Conservation (phyloP, 345 rosid genomes). For the Eutrema japonicum region DNA sequence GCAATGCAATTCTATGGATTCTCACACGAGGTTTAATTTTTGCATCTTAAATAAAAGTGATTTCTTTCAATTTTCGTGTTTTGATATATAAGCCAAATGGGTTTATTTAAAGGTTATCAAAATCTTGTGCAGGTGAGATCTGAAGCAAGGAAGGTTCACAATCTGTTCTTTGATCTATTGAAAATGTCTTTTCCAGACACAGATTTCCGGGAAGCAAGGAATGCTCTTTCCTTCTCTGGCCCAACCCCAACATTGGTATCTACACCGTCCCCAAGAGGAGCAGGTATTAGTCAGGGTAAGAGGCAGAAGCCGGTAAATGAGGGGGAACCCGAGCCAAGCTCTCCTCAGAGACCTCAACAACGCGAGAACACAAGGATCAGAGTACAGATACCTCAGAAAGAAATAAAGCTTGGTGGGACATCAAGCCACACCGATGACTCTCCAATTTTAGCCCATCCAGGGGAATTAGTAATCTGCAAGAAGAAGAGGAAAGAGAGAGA, state of each 20-base stretch:
- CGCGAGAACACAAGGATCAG: constrained; percentile 75
- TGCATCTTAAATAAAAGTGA: neutral
- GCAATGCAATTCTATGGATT: constrained; percentile 85
- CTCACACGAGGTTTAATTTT: constrained; percentile 83
- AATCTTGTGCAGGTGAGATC: constrained; percentile 70
- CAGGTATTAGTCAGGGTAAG: constrained; percentile 61
- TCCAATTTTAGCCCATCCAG: constrained; percentile 75
- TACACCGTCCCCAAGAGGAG: constrained; percentile 60
- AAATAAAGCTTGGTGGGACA: constrained; percentile 54
- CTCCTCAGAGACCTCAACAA: constrained; percentile 60
- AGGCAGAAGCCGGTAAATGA: constrained; percentile 62
- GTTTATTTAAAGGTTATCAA: constrained; percentile 8
- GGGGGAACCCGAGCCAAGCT: constrained; percentile 59
- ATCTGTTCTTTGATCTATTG: constrained; percentile 92
- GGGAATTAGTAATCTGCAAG: constrained; percentile 94
- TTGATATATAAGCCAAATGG: constrained; percentile 26
- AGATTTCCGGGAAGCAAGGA: constrained; percentile 84
- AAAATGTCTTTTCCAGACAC: constrained; percentile 91
- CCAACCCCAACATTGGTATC: constrained; percentile 57
- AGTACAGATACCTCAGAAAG: constrained; percentile 71
- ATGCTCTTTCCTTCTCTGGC: constrained; percentile 66
- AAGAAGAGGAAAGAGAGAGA: constrained; percentile 99
- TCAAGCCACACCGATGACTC: constrained; percentile 66
- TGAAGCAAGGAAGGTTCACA: constrained; percentile 96
- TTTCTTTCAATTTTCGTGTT: neutral